Base-by-base conservation (phyloP, 345 rosid species). In the Populus simonii region DNA sequence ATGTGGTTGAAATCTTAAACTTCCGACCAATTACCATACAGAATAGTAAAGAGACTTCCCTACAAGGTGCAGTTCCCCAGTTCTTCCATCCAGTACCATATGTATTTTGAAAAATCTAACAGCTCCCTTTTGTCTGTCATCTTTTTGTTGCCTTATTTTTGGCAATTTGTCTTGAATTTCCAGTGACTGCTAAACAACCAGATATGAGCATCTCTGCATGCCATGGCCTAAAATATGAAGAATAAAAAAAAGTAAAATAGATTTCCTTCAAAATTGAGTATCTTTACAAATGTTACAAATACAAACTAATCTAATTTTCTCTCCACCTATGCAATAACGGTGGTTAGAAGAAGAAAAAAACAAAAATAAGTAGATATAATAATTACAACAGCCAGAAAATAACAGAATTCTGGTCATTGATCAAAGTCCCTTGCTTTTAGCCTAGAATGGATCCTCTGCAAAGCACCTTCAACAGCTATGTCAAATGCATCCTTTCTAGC, bases 401-500 rank as follows among this genome's bases (percentile, higher is more conserved):
- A 74, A 45, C 2, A 25, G 20, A 57, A 22, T 41, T 12, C 22
- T 73, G 78, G 73, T 82, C 75, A 86, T 35, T 76, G 39, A 75
- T 57, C 68, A 41, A 74, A 69, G 18, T 68, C 33, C 41, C 45
- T 7, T 23, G 61, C 55, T 31, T 74, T 55, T 38, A 90, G 70
- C 83, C 89, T 90, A 39, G 90, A 70, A 47, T 76, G 83, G 74
- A 96, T 91, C 83, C 82, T 92, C 63, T 84, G 69, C 82, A 92
- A 74, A 72, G 87, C 85, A 43, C 90, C 89, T 67, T 95, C 97
- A 13, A 95, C 80, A 9, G 99, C 94, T 36, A 90, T 80, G 79
- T 95, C 99, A 81, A 93, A 89, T 22, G 99, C 98, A 86, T 96
- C 99, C 87, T 89, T 89, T 68, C 73, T 83, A 18, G 78, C 77